phyloP scores from a whole-genome alignment of 192 early-diverging fungal species.

The Backusella morwellensis region DNA sequence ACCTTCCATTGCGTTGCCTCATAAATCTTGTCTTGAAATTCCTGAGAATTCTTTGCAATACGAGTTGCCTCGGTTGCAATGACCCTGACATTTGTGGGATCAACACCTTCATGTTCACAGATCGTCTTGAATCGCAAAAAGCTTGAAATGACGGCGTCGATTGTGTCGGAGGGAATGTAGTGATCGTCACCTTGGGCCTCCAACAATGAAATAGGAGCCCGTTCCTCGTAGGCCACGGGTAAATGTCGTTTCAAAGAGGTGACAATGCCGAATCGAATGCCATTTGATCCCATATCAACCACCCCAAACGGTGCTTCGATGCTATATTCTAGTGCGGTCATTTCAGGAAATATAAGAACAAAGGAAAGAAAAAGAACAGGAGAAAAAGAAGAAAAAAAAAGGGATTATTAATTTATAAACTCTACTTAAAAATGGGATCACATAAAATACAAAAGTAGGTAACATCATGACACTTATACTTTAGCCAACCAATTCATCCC shows the following conservation, averaged over 20 bases:
- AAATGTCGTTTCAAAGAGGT: slow-evolving; percentile 43
- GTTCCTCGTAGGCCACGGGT: slow-evolving; percentile 53
- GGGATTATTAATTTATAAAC: not conserved
- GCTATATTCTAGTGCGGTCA: not conserved
- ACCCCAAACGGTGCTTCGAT: slow-evolving; percentile 40
- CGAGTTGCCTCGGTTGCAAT: slow-evolving; percentile 59
- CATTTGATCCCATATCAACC: slow-evolving; percentile 61
- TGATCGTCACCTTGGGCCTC: slow-evolving; percentile 41
- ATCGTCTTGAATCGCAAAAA: slow-evolving; percentile 53
- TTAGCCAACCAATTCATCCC: not conserved
- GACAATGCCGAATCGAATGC: slow-evolving; percentile 57
- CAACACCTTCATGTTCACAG: slow-evolving; percentile 38
- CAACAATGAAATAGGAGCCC: slow-evolving; percentile 53
- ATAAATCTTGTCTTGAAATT: slow-evolving; percentile 44
- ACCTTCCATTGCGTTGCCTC: slow-evolving; percentile 44
- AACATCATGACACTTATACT: not conserved
- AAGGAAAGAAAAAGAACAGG: not conserved
- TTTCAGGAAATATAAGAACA: not conserved
- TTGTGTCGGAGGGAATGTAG: slow-evolving; percentile 43
- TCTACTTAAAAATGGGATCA: not conserved
- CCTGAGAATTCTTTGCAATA: slow-evolving; percentile 44
- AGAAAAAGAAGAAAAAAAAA: not conserved
- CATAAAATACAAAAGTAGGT: not conserved
- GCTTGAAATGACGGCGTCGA: slow-evolving; percentile 43
- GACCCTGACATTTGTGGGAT: slow-evolving; percentile 38